Evolutionary conservation across 192 early-diverging fungal species (phyloP), one percentile per base, ranked within the genome.

Genomic region (Podila epigama): DNA sequence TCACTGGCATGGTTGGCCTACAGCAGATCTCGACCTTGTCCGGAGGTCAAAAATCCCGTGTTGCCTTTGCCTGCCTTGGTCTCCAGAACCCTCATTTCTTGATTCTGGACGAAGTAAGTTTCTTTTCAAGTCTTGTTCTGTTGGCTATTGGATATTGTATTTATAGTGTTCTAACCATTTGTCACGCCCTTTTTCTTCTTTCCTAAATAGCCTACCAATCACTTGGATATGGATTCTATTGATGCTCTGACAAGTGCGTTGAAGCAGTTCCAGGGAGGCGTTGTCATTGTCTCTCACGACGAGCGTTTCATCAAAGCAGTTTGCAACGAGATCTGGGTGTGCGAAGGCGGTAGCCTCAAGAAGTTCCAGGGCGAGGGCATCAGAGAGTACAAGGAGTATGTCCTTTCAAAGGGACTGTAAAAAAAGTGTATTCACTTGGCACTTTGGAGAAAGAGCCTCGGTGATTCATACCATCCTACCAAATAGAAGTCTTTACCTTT

Each of bases 251-350:
- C 93, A 33, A 85, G 85, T 13, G 96, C 98, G 28, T 82, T 98
- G 64, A 89, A 87, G 41, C 88, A 87, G 63, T 99, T 96, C 79
- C 87, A 91, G 62, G 98, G 98, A 66, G 98, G 96, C 39, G 93
- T 99, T 15, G 92, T 96, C 52, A 88, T 99, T 60, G 97, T 99
- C 44, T 94, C 92, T 59, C 98, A 98, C 91, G 97, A 98, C 83
- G 96, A 98, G 81, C 87, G 98, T 33, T 92, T 99, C 69, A 98
- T 99, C 56, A 88, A 87, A 69, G 82, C 87, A 13, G 90, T 94
- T n/a, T 91, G 92, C 82, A 89, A 83, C 18, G 92, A 95, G 66
- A 86, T 95, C 59, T 99, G 98, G 98, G 90, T 98, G 15, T 99
- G 98, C 80, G 89, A 92, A 32, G 85, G 86, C 53, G 89, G 93